Conservation (phyloP, 306 rosid genomes). For the Carpinus fangiana region DNA sequence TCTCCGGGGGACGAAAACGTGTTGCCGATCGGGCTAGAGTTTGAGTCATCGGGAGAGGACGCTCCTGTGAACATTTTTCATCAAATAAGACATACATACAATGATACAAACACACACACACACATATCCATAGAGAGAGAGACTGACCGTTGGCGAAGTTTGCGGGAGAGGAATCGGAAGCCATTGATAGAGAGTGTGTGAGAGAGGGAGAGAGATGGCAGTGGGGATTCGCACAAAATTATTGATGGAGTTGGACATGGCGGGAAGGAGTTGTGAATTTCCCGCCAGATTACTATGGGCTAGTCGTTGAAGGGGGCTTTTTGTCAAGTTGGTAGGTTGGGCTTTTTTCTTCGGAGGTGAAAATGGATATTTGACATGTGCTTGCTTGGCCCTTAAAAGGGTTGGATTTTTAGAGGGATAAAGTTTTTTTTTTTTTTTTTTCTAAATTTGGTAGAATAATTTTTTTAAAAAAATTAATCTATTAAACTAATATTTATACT, state of each 20-base stretch:
- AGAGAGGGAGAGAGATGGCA: constrained; percentile 3
- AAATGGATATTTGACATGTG: too few species aligned
- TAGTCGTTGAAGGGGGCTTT: constrained; percentile 8
- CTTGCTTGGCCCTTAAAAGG: too few species aligned
- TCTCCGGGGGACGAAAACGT: constrained; percentile 68
- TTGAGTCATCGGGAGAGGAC: constrained; percentile 81
- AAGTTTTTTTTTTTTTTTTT: too few species aligned
- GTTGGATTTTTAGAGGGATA: too few species aligned
- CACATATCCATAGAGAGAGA: neutral
- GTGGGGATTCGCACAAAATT: neutral
- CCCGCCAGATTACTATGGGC: constrained; percentile 53
- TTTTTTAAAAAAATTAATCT: too few species aligned
- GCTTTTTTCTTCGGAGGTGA: too few species aligned
- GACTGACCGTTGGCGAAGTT: constrained; percentile 57
- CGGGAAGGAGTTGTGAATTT: constrained; percentile 38
- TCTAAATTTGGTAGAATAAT: too few species aligned
- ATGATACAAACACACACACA: neutral
- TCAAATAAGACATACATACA: neutral
- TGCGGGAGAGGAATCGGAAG: constrained; percentile 73
- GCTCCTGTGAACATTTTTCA: constrained; percentile 47
- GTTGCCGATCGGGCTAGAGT: constrained; percentile 85
- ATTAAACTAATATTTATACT: too few species aligned
- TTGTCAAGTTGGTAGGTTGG: too few species aligned
- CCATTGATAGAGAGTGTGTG: constrained; percentile 45
- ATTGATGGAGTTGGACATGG: constrained; percentile 31